phyloP scores from a whole-genome alignment of 345 rosid genomes.

The Aethionema arabicum region DNA sequence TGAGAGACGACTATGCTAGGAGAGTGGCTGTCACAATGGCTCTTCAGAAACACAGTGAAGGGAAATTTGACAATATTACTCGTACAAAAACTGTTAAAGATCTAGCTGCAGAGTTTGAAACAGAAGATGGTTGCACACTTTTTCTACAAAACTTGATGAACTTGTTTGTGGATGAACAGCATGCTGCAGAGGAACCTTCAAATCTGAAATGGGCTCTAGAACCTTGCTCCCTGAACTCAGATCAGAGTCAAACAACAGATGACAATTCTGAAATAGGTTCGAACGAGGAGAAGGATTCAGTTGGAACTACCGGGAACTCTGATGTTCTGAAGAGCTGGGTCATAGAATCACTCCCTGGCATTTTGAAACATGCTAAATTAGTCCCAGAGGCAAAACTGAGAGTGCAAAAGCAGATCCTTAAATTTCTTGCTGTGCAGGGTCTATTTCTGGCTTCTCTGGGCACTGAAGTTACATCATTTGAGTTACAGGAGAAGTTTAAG shows the following conservation, averaged over 20 bases:
- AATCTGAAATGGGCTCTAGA: slow-evolving; percentile 40
- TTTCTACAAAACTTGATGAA: slow-evolving; percentile 71
- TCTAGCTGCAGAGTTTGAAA: slow-evolving; percentile 75
- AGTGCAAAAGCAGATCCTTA: slow-evolving; percentile 81
- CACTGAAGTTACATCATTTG: slow-evolving; percentile 92
- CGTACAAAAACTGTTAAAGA: slow-evolving; percentile 73
- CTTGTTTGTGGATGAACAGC: slow-evolving; percentile 84
- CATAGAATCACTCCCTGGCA: slow-evolving; percentile 78
- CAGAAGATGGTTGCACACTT: slow-evolving; percentile 73
- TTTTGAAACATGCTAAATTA: slow-evolving; percentile 68
- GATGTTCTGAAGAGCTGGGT: slow-evolving; percentile 86
- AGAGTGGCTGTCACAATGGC: slow-evolving; percentile 82
- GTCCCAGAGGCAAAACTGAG: slow-evolving; percentile 64
- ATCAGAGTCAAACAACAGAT: slow-evolving; percentile 99
- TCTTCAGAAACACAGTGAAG: slow-evolving; percentile 86
- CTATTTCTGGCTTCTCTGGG: slow-evolving; percentile 92
- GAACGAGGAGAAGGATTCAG: slow-evolving; percentile 69
- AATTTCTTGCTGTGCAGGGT: slow-evolving; percentile 94
- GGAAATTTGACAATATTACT: slow-evolving; percentile 74
- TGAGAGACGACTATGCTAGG: slow-evolving; percentile 70
- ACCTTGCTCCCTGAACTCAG: slow-evolving; percentile 49
- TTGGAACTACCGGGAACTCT: slow-evolving; percentile 51
- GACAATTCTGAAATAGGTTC: slow-evolving; percentile 92
- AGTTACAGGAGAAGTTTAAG: slow-evolving; percentile 89
- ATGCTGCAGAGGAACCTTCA: slow-evolving; percentile 73